phyloP scores from a whole-genome alignment of 257 asterid genomes.

The Rauvolfia tetraphylla region DNA sequence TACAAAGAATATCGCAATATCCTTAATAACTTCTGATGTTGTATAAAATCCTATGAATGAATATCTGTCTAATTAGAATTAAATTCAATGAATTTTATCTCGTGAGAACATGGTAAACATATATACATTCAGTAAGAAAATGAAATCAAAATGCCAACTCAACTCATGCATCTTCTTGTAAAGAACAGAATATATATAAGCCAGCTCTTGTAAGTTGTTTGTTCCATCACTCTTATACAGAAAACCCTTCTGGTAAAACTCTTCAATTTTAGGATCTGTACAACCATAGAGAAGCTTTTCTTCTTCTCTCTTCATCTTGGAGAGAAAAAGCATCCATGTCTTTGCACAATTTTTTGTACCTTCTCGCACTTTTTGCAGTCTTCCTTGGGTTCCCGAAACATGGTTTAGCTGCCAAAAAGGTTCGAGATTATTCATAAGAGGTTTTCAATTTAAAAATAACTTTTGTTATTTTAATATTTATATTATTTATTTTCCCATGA shows the following conservation, averaged over 20 bases:
- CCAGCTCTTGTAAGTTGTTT: no score
- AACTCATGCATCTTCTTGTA: no score
- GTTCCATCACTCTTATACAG: background rate
- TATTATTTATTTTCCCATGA: background rate
- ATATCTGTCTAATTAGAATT: background rate
- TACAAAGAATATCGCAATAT: background rate
- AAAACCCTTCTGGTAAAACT: background rate
- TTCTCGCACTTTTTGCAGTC: background rate
- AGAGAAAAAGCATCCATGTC: background rate
- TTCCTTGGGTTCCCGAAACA: background rate
- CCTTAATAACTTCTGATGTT: background rate
- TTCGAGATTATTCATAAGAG: background rate
- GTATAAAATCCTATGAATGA: background rate
- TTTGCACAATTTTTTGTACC: background rate
- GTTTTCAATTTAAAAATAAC: background rate
- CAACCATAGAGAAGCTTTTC: no score
- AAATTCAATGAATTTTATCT: background rate
- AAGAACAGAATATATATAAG: no score
- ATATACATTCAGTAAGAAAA: no score
- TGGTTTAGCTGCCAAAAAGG: background rate
- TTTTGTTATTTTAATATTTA: background rate
- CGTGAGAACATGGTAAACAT: background rate
- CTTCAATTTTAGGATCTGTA: no score
- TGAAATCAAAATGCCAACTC: no score
- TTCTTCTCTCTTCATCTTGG: background rate